Percentiles rank a stretch among this genome's conserved stretches.
These are phyloP conservation scores for Trichoderma sp. DNA, from an alignment of 2,329 filamentous ascomycete genomes.

Conservation along the genomic window DNA sequence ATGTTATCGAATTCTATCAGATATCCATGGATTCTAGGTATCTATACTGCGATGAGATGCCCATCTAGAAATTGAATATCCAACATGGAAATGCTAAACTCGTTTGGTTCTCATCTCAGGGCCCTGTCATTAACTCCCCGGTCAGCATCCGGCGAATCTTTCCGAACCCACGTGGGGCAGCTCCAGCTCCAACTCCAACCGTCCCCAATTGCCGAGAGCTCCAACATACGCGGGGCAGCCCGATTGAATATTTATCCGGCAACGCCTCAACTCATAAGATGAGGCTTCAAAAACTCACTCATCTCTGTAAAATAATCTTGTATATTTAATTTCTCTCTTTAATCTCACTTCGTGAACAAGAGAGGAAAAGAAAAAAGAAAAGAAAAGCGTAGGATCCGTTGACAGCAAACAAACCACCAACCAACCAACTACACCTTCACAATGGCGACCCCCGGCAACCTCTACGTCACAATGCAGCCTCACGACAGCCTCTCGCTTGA, in stretches of 20 bases:
- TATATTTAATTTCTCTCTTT: background rate
- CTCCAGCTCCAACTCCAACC: slow-evolving; percentile 28
- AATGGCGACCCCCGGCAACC: slow-evolving; percentile 60
- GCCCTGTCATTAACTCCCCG: background rate
- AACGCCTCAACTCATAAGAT: background rate
- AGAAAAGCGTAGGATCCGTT: background rate
- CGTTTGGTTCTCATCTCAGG: background rate
- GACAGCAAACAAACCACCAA: background rate
- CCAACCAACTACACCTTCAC: background rate
- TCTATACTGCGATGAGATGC: background rate
- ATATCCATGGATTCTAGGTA: background rate
- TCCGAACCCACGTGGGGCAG: background rate
- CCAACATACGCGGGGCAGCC: slow-evolving; percentile 10
- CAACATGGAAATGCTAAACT: background rate
- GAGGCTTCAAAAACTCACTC: background rate
- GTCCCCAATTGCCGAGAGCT: slow-evolving; percentile 32
- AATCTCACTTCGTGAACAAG: too few species aligned
- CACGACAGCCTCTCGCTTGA: slow-evolving; percentile 60
- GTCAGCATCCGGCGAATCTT: background rate
- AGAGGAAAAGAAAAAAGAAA: background rate
- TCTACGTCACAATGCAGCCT: slow-evolving; percentile 87
- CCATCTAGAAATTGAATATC: background rate
- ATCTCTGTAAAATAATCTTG: background rate
- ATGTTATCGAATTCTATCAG: background rate
- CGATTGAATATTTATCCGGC: slow-evolving; percentile 2